A percentile compares a stretch with the other conserved stretches of the same genome.
Evolutionary conservation across 2,329 filamentous ascomycete species (phyloP).

Genomic region (Cylindrodendrum hubeiense): DNA sequence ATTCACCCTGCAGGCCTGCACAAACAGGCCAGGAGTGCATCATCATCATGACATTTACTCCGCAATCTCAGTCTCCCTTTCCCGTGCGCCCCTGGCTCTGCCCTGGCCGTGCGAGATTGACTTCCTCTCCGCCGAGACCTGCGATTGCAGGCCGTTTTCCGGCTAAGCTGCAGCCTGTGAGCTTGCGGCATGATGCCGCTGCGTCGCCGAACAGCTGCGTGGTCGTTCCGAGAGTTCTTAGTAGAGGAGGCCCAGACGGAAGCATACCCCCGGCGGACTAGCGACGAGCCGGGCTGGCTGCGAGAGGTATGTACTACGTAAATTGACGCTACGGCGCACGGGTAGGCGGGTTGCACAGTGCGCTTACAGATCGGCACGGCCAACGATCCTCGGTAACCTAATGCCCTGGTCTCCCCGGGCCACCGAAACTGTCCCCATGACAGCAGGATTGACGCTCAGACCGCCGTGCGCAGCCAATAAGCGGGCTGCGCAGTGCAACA

Average conservation of each 20-base stretch:
- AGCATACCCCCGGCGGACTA: constrained; percentile 18
- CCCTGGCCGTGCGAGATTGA: constrained; percentile 37
- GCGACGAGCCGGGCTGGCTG: constrained; percentile 19
- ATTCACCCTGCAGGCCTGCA: constrained; percentile 36
- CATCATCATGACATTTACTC: constrained; percentile 39
- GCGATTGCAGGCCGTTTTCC: constrained; percentile 1
- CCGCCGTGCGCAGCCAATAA: constrained; percentile 16
- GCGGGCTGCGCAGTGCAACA: constrained; percentile 13
- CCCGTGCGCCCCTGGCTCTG: constrained; percentile 28
- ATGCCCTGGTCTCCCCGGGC: constrained; percentile 11
- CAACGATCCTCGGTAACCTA: constrained; percentile 25
- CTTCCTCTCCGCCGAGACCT: constrained; percentile 32
- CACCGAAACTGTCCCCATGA: constrained; percentile 19
- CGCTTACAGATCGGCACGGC: constrained; percentile 30
- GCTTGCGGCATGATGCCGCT: constrained; percentile 4
- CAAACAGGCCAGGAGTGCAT: constrained; percentile 37
- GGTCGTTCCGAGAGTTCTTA: constrained; percentile 2
- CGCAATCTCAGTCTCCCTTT: constrained; percentile 39
- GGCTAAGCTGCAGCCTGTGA: constrained; percentile 15
- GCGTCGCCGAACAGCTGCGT: not conserved
- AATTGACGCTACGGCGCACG: constrained; percentile 8
- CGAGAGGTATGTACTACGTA: too few relatives aligned
- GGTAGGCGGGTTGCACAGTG: constrained; percentile 33
- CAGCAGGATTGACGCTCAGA: constrained; percentile 6
- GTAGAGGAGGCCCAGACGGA: constrained; percentile 6